Evolutionary conservation across 2,329 filamentous ascomycete species (phyloP), one percentile per base, ranked within the genome.

Genomic region (Trichoderma sp.): DNA sequence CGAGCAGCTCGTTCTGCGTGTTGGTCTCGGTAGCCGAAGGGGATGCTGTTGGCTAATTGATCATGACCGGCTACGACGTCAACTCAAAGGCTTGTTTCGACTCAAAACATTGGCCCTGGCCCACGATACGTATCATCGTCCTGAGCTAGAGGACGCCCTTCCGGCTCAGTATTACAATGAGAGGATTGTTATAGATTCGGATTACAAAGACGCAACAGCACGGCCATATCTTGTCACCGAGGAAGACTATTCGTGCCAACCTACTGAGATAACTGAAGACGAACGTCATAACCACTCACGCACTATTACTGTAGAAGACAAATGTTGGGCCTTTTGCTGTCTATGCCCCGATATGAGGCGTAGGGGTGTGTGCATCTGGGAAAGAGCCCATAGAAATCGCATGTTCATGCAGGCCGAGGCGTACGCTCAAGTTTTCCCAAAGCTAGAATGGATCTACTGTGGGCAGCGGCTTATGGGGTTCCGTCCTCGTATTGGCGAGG

Each of bases 341-440:
- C 29, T 29, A 29, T 29, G 29, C 29, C 29, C 29, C 29, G n/a
- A n/a, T n/a, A n/a, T n/a, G n/a, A n/a, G n/a, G n/a, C n/a, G n/a
- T n/a, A n/a, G n/a, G n/a, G n/a, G n/a, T 27, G 27, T 27, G 4
- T 27, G 4, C 27, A 27, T 62, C n/a, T 73, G 68, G 70, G 70
- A 71, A 27, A 71, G 60, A 11, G 65, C 19, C 0, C 73, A 74
- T 67, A 52, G 72, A 14, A 74, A 73, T 4, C 72, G 68, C n/a
- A 74, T 74, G 72, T 70, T 73, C 14, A 13, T n/a, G 7, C 43
- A 73, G 0, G 72, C 61, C 1, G 70, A 72, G 40, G 21, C 8
- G 16, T 73, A 74, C 27, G 72, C 66, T 3, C 5, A 4, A 1
- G 33, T 72, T 7, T 37, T 74, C 0, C 72, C 72, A 6, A 21